Conservation (phyloP, 2,329 filamentous ascomycete genomes). For the Xylariaceae sp. region DNA sequence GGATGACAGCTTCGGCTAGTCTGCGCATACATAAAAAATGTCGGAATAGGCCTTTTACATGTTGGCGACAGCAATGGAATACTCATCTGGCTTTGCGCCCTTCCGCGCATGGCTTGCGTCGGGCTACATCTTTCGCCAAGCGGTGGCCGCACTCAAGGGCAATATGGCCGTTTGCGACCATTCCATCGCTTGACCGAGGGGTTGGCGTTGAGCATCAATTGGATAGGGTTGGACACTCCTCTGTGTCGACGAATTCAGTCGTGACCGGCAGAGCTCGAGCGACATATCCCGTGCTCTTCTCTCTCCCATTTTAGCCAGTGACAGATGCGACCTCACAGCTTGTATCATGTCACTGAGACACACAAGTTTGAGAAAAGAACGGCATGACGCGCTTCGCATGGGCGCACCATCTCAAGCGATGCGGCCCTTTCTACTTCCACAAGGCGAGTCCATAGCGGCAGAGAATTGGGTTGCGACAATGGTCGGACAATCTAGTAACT, state of each 20-base stretch:
- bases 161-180: constrained; percentile 1
- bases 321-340: constrained; percentile 6
- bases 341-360: constrained; percentile 9
- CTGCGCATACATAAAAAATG: constrained; percentile 4
- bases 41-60: not conserved
- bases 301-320: constrained; percentile 5
- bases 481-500: too few species aligned
- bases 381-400: constrained; percentile 7
- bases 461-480: too few species aligned
- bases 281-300: not conserved
- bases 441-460: too few species aligned
- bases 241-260: not conserved
- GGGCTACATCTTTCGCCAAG: not conserved
- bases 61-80: constrained; percentile 17
- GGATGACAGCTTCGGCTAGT: not conserved
- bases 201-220: not conserved
- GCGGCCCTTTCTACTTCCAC: not conserved
- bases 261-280: not conserved
- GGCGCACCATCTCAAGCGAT: not conserved
- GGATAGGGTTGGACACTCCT: not conserved
- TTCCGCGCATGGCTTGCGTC: not conserved
- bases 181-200: not conserved
- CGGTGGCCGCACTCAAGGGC: not conserved
- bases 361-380: constrained; percentile 5
- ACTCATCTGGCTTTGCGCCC: constrained; percentile 1